Evolutionary conservation across 192 early-diverging fungal species (phyloP).

Genomic region (Podila minutissima): DNA sequence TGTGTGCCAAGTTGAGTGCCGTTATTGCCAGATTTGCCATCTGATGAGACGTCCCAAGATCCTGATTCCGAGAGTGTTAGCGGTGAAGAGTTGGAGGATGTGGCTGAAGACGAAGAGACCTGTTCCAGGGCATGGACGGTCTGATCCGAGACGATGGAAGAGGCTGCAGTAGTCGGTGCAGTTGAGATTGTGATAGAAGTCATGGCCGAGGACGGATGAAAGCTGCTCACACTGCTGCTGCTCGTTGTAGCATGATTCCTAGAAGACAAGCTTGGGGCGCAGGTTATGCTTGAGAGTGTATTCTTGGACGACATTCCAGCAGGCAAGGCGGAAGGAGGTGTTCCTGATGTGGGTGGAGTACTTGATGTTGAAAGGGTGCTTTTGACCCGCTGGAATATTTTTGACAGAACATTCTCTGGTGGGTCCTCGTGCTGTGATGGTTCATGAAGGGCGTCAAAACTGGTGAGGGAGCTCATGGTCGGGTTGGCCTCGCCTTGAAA

Average conservation of each 20-base stretch:
- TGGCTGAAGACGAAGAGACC: not conserved
- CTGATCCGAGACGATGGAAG: not conserved
- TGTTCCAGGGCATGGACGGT: not conserved
- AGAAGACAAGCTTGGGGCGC: too few relatives aligned
- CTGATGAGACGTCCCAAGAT: conserved; percentile 13
- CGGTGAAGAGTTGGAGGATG: not conserved
- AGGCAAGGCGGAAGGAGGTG: not conserved
- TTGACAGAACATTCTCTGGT: conserved; percentile 63
- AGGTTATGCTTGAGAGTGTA: not conserved
- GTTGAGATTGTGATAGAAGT: not conserved
- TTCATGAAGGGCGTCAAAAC: conserved; percentile 45
- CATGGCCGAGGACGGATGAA: not conserved
- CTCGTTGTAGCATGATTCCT: not conserved
- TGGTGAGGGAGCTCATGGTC: conserved; percentile 34
- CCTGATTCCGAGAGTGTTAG: conserved; percentile 6
- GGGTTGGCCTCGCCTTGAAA: not conserved
- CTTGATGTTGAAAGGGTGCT: conserved; percentile 49
- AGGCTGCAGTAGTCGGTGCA: not conserved
- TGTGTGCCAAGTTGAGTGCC: not conserved
- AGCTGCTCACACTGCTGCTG: not conserved
- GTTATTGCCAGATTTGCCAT: not conserved
- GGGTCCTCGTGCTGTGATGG: conserved; percentile 36
- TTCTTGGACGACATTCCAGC: not conserved
- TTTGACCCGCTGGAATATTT: conserved; percentile 64
- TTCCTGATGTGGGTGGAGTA: not conserved